A percentile compares a stretch with the other conserved stretches of the same genome.
Conservation (phyloP, 495 filamentous ascomycete species). For the Podospora tetraspora region DNA sequence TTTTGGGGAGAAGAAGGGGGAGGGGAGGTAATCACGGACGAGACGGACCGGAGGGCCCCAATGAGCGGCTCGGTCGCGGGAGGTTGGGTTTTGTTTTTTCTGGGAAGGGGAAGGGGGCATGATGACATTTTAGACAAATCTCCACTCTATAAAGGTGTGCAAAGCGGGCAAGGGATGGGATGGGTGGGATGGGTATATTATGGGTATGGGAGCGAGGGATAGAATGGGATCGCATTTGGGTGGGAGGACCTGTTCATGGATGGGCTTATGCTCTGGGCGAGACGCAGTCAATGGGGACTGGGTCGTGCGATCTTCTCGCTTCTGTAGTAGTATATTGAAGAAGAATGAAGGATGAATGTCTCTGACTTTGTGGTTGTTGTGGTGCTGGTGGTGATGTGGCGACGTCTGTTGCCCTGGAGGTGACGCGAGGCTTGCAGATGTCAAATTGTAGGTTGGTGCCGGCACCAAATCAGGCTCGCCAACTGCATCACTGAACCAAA, state of each 20-base stretch:
- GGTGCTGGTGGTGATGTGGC: not conserved
- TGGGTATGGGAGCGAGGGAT: slow-evolving; percentile 4
- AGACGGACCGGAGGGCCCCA: not conserved
- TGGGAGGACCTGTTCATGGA: not conserved
- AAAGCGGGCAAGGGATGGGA: not conserved
- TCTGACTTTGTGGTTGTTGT: not conserved
- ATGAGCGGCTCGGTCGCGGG: slow-evolving; percentile 1
- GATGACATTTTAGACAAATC: slow-evolving; percentile 14
- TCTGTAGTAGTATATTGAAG: slow-evolving; percentile 7
- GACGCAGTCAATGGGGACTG: not conserved
- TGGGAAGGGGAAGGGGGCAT: slow-evolving; percentile 1
- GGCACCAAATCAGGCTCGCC: not conserved
- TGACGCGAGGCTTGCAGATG: too few species aligned
- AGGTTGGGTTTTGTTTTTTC: not conserved
- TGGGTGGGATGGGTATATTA: not conserved
- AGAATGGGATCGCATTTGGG: slow-evolving; percentile 14
- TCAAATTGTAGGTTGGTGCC: not conserved
- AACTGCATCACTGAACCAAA: not conserved
- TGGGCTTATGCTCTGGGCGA: not conserved
- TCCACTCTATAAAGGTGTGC: slow-evolving; percentile 16
- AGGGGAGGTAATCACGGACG: not conserved
- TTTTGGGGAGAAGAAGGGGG: not conserved
- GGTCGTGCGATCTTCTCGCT: slow-evolving; percentile 11
- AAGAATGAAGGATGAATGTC: not conserved
- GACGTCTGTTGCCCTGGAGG: too few species aligned